phyloP scores from a whole-genome alignment of 805 yeast genomes.

The Kockiozyma suomiensis region DNA sequence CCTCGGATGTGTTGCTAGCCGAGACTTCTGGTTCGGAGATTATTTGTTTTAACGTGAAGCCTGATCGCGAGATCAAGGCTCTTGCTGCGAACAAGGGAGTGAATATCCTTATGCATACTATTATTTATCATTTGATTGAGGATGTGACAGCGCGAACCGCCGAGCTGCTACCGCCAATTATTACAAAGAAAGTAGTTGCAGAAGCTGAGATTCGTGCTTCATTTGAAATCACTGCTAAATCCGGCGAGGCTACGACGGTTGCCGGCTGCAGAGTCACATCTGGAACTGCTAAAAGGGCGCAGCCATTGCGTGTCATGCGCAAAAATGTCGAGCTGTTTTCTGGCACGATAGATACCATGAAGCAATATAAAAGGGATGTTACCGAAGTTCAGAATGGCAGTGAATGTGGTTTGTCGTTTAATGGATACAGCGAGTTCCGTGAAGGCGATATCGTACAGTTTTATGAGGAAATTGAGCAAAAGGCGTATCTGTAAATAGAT shows the following conservation, averaged over 20 bases:
- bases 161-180: constrained; percentile 61
- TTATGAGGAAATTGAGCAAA: constrained; percentile 64
- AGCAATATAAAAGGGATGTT: constrained; percentile 80
- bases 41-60: constrained; percentile 73
- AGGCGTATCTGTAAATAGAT: constrained; percentile 25
- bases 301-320: constrained; percentile 61
- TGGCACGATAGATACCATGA: constrained; percentile 72
- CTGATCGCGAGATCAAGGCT: constrained; percentile 62
- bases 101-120: constrained; percentile 63
- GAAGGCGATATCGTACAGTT: constrained; percentile 77
- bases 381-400: constrained; percentile 76
- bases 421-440: constrained; percentile 63
- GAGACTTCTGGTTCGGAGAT: constrained; percentile 70
- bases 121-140: constrained; percentile 86
- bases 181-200: constrained; percentile 65
- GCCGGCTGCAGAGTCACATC: constrained; percentile 85
- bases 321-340: constrained; percentile 50
- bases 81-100: constrained; percentile 64
- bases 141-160: constrained; percentile 71
- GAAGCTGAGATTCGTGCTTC: constrained; percentile 70
- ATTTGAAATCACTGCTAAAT: constrained; percentile 66
- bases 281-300: constrained; percentile 67
- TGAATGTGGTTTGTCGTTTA: constrained; percentile 86
- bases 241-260: constrained; percentile 52
- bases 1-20: constrained; percentile 68